These are phyloP conservation scores for Musa schizocarpa DNA, from an alignment of 176 grass and related monocot genomes.

Conservation along the genomic window DNA sequence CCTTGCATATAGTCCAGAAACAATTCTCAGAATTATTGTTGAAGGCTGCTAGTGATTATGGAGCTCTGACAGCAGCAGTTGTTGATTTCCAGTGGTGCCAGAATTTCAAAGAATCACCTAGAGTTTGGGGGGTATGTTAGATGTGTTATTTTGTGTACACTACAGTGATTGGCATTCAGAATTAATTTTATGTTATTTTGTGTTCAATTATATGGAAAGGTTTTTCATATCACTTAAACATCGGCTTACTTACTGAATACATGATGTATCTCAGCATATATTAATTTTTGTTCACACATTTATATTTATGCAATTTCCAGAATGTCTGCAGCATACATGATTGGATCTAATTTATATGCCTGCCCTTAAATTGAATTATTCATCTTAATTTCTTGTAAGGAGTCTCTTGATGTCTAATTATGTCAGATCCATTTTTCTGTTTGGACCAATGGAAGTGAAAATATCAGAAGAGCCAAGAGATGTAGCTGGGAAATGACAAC, in stretches of 20 bases:
- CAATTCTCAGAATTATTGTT: slow-evolving; percentile 97
- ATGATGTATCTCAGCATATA: too few relatives aligned
- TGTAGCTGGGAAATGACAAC: too few relatives aligned
- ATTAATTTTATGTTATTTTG: background rate
- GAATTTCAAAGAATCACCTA: slow-evolving; percentile 90
- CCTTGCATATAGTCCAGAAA: slow-evolving; percentile 47
- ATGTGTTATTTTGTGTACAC: background rate
- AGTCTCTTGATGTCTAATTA: too few relatives aligned
- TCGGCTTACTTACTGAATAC: too few relatives aligned
- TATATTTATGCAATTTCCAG: too few relatives aligned
- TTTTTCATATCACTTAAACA: too few relatives aligned
- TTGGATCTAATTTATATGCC: too few relatives aligned
- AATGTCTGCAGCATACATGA: too few relatives aligned
- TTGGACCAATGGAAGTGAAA: too few relatives aligned
- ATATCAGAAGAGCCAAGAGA: background rate
- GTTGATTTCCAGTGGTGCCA: slow-evolving; percentile 97
- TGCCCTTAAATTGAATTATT: background rate
- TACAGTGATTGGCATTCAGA: background rate
- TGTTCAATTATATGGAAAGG: too few relatives aligned
- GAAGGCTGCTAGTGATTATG: slow-evolving; percentile 95
- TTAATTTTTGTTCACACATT: too few relatives aligned
- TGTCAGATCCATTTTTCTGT: too few relatives aligned
- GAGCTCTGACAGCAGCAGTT: slow-evolving; percentile 75
- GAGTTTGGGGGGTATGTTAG: slow-evolving; percentile 80
- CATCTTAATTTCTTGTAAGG: background rate